A percentile compares a stretch with the other conserved stretches of the same genome.
These are phyloP conservation scores for Macrophomina pseudophaseolina DNA, from an alignment of 2,329 filamentous ascomycete genomes.

Conservation along the genomic window DNA sequence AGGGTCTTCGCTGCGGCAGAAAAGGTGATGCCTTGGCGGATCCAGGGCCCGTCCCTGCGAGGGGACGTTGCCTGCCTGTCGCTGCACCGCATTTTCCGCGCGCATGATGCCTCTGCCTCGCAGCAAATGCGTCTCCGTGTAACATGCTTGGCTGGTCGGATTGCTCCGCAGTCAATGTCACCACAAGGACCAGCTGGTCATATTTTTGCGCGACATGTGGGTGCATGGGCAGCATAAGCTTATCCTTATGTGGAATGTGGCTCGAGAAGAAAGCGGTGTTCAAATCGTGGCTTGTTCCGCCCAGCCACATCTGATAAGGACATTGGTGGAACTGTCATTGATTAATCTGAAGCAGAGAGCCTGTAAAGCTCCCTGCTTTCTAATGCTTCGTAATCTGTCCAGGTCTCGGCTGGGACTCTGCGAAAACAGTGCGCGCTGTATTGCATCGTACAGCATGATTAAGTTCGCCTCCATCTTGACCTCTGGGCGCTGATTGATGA, in stretches of 20 bases:
- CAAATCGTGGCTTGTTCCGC: not conserved
- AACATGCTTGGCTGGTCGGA: not conserved
- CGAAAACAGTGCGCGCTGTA: constrained; percentile 4
- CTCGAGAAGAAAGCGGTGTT: not conserved
- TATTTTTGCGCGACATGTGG: not conserved
- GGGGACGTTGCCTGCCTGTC: not conserved
- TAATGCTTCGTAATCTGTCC: constrained; percentile 16
- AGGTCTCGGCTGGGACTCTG: not conserved
- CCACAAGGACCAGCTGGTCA: not conserved
- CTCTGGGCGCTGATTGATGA: not conserved
- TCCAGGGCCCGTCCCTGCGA: not conserved
- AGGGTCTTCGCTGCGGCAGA: not conserved
- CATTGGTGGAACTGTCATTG: constrained; percentile 9
- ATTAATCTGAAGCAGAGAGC: constrained; percentile 10
- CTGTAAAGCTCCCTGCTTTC: constrained; percentile 1
- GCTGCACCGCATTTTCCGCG: not conserved
- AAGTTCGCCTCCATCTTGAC: not conserved
- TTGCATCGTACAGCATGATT: not conserved
- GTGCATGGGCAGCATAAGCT: not conserved
- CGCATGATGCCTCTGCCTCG: not conserved
- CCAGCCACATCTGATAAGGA: constrained; percentile 17
- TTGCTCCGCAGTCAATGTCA: not conserved
- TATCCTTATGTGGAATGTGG: not conserved
- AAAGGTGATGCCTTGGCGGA: not conserved
- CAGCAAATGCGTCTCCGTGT: not conserved